A percentile compares a stretch with the other conserved stretches of the same genome.
phyloP scores from a whole-genome alignment of 2,329 filamentous ascomycete species.

The Phyllosticta ampelicida region DNA sequence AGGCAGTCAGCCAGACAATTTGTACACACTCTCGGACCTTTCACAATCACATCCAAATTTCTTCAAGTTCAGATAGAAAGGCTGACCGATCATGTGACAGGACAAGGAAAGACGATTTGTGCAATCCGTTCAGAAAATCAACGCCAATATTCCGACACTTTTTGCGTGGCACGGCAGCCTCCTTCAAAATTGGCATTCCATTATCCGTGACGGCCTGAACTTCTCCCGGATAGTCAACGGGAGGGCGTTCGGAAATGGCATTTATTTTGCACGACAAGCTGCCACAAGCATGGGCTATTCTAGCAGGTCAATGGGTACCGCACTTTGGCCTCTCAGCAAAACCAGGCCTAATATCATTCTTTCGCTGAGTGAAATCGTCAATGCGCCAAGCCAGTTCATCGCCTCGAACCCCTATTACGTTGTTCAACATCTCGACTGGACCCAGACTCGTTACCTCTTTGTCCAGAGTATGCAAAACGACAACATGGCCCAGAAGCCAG shows the following conservation, averaged over 20 bases:
- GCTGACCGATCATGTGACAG: neutral
- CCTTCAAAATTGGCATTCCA: conserved; percentile 77
- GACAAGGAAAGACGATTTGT: conserved; percentile 74
- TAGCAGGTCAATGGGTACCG: neutral
- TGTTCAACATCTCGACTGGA: conserved; percentile 69
- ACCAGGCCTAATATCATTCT: conserved; percentile 51
- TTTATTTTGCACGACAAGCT: conserved; percentile 62
- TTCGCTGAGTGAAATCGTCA: conserved; percentile 78
- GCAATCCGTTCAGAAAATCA: conserved; percentile 44
- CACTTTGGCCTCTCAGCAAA: conserved; percentile 54
- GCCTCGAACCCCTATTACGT: conserved; percentile 53
- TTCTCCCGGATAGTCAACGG: conserved; percentile 55
- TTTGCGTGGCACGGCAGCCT: conserved; percentile 81
- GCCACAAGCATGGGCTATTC: conserved; percentile 45
- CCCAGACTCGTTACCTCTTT: conserved; percentile 79
- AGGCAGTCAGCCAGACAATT: neutral
- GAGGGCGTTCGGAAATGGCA: conserved; percentile 63
- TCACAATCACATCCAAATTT: no score
- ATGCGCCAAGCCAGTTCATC: conserved; percentile 53
- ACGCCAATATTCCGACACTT: conserved; percentile 51
- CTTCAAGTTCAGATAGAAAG: neutral
- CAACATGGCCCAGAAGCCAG: neutral
- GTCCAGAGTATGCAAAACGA: conserved; percentile 26
- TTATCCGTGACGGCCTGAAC: conserved; percentile 71
- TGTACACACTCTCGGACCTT: no score